A percentile compares a stretch with the other conserved stretches of the same genome.
Conservation (phyloP, 2,329 filamentous ascomycete genomes). For the Hymenoscyphus fraxineus region DNA sequence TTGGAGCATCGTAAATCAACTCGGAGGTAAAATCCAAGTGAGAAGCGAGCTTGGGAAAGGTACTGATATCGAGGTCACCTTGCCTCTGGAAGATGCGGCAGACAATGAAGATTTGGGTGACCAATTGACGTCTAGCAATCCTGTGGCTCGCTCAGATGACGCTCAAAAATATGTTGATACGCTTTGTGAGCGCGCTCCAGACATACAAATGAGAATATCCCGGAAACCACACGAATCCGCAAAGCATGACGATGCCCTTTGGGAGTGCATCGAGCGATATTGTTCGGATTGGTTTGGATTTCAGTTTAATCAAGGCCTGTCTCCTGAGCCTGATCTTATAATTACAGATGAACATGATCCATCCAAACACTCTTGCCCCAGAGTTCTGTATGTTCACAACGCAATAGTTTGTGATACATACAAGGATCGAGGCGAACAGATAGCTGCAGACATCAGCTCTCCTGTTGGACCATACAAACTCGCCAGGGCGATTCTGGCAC, state of each 20-base stretch:
- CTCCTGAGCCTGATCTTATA: conserved; percentile 18
- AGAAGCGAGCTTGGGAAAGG: conserved; percentile 49
- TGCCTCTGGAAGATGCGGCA: conserved; percentile 34
- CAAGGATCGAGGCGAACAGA: not conserved
- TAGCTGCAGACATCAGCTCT: conserved; percentile 19
- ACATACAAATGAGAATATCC: conserved; percentile 22
- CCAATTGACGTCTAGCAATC: not conserved
- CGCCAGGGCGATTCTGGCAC: conserved; percentile 24
- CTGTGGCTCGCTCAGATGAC: conserved; percentile 11
- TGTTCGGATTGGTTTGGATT: conserved; percentile 32
- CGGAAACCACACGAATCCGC: not conserved
- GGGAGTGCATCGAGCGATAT: conserved; percentile 29
- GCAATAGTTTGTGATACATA: conserved; percentile 15
- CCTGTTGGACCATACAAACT: conserved; percentile 31
- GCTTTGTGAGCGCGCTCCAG: conserved; percentile 17
- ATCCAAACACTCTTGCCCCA: conserved; percentile 9
- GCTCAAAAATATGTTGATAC: conserved; percentile 19
- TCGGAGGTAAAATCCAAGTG: conserved; percentile 58
- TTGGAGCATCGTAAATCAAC: conserved; percentile 52
- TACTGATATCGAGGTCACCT: conserved; percentile 48
- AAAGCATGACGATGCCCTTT: conserved; percentile 16
- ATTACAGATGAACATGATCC: conserved; percentile 20
- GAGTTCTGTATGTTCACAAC: conserved; percentile 25
- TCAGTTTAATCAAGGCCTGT: not conserved
- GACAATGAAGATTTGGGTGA: not conserved